Base-by-base conservation (phyloP, 257 asterid genomes). In the Ehretia macrophylla region DNA sequence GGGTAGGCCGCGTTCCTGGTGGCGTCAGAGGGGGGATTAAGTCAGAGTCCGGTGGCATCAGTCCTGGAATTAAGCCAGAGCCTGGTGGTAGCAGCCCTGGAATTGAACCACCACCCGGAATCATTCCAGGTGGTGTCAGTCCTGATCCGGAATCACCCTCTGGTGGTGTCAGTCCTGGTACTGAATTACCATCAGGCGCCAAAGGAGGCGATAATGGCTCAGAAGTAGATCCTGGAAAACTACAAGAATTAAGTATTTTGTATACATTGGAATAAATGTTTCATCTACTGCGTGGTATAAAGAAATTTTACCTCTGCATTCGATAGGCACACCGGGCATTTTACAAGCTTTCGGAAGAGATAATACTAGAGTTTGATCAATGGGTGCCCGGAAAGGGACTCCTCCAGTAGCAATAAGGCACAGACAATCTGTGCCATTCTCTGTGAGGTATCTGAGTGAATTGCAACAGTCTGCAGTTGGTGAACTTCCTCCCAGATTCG, bases 301-400 rank as follows among this genome's bases (percentile, higher is more conserved):
- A 44, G 44, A 14, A 4, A 19, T 8, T 39, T 62, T 8, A 88
- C 96, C 85, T 81, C 70, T 71, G 85, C 95, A 88, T 55, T 80
- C 93, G 56, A 85, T 58, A 32, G 94, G 83, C 13, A 86, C 89
- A 13, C 86, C 87, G 17, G 78, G 74, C 75, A 59, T 69, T 56
- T 79, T 89, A 71, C 97, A 89, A 19, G 89, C 85, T 35, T 77
- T 79, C 0, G 97, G 95, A 13, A 86, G 83, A 37, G 90, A 73
- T 17, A 85, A n/a, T 11, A 94, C 93, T 0, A 79, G 73, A 18
- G 83, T 77, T 19, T 64, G 86, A 48, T 85, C 83, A 50, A 86
- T 55, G 1, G 95, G 97, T 4, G 84, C 50, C 0, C 62, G 77
- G 59, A 83, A 79, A 1, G 88, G 95, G 3, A 80, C 66, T 17